Evolutionary conservation across 129 eudicot genomes (phyloP).

Genomic region (Artemisia annua): DNA sequence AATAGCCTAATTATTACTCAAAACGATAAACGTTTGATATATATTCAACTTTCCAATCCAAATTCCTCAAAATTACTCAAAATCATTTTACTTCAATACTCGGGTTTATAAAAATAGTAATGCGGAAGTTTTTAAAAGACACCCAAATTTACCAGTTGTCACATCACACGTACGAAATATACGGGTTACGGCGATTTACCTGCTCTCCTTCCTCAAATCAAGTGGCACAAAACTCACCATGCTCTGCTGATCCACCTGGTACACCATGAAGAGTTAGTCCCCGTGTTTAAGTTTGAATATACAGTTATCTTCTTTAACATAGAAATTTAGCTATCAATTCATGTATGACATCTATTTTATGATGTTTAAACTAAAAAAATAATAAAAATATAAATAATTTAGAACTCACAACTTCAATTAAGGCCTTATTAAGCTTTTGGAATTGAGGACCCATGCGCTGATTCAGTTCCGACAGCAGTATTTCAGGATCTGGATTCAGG

Average conservation of each 20-base stretch:
- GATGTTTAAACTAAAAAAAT: too few species aligned
- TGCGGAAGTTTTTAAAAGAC: too few species aligned
- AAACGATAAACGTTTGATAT: too few species aligned
- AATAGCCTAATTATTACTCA: too few species aligned
- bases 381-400: background rate
- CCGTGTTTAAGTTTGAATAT: background rate
- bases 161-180: too few species aligned
- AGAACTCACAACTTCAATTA: constrained; percentile 70
- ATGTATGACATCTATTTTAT: too few species aligned
- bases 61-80: too few species aligned
- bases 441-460: constrained; percentile 88
- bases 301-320: background rate
- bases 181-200: constrained; percentile 34
- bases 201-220: constrained; percentile 84
- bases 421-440: constrained; percentile 77
- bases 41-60: too few species aligned
- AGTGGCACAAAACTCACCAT: constrained; percentile 97
- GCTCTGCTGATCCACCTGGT: constrained; percentile 82
- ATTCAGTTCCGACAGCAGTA: constrained; percentile 76
- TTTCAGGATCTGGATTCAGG: constrained; percentile 72
- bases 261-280: constrained; percentile 1
- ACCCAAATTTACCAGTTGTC: too few species aligned
- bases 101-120: too few species aligned
- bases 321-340: background rate
- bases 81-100: too few species aligned